Percentiles rank a stretch among this genome's conserved stretches.
phyloP scores from a whole-genome alignment of 202 grass and related monocot genomes.

The Panicum hallii region DNA sequence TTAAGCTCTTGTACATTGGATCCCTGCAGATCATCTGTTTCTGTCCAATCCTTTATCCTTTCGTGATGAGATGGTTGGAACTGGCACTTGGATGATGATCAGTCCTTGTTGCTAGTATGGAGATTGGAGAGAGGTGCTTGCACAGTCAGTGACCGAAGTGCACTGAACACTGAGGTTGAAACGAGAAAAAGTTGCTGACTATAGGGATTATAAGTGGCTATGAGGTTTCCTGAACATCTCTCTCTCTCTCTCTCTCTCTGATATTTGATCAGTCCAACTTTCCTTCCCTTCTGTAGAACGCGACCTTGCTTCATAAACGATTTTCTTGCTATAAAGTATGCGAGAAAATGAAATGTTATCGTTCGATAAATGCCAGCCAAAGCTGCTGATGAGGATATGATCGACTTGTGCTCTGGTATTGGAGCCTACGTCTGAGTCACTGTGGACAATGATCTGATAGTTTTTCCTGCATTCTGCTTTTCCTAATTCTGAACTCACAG shows the following conservation, averaged over 20 bases:
- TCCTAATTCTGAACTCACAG: background rate
- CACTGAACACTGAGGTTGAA: background rate
- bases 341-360: background rate
- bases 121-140: background rate
- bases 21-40: background rate
- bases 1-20: background rate
- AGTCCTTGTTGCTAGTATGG: background rate
- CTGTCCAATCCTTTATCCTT: background rate
- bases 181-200: background rate
- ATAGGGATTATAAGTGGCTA: background rate
- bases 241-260: background rate
- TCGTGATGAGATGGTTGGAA: background rate
- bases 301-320: background rate
- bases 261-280: background rate
- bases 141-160: slow-evolving; percentile 1
- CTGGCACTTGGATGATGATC: background rate
- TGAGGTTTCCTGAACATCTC: background rate
- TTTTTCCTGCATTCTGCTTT: background rate
- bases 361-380: background rate
- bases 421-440: slow-evolving; percentile 3
- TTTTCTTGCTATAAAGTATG: background rate
- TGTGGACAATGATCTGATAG: background rate
- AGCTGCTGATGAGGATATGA: background rate
- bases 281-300: background rate
- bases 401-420: background rate